Base-by-base conservation (phyloP, 2,329 filamentous ascomycete genomes). In the Fusarium pseudocircinatum region DNA sequence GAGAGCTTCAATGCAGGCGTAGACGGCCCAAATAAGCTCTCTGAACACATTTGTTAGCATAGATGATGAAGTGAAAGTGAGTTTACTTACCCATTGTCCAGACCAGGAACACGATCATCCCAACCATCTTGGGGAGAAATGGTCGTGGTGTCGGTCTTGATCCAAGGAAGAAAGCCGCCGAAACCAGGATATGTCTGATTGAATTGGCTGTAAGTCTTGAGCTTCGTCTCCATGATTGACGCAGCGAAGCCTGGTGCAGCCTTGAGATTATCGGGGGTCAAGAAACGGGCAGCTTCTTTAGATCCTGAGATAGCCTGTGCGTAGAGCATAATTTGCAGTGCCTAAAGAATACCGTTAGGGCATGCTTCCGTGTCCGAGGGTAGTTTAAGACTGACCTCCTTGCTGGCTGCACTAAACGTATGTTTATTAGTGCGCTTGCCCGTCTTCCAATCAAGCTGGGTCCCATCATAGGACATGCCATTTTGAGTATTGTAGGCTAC, bases 271-370 rank as follows among this genome's bases (percentile, higher is more conserved):
- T 79, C 60, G 0, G 83, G 83, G 6, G 81, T 80, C 34, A 85
- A 71, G 63, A 84, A 84, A 24, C 79, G 79, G 13, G 82, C 83
- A 7, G 83, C 84, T 50, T 82, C 76, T 10, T 70, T 70, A 3
- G 79, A 81, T 0, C 83, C 83, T 7, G 80, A 72, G 34, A 85
- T 79, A 32, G 82, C 82, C 47, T 83, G 83, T 1, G 84, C 77
- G 53, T 84, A 84, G 9, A 85, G 77, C 82, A 85, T 85, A 22
- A 85, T 80, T 69, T 85, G 83, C 2, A 85, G 78, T 10, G 82
- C 78, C 83, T 83, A 6, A 4, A n/a, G 2, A 4, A 2, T 11
- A 5, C 16, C 4, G 20, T 67, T 12, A 70, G 64, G 26, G 15
- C 2, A 15, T 36, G 0, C 10, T 0, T 11, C 10, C 11, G 16